These are phyloP conservation scores for Xylaria bambusicola DNA, from an alignment of 495 filamentous ascomycete species.

Conservation along the genomic window DNA sequence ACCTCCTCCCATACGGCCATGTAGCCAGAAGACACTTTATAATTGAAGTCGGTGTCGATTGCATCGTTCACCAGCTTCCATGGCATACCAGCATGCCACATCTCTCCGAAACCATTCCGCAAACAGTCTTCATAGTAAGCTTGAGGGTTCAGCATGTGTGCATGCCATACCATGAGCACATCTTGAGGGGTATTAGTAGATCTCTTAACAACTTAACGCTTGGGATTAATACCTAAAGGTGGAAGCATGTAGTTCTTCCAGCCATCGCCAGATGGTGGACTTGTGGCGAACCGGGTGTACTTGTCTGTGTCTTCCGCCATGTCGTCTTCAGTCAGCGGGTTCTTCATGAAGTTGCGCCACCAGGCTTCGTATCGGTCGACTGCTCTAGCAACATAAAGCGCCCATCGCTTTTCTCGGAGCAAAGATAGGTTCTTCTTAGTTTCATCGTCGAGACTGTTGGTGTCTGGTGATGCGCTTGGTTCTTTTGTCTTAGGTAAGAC, in stretches of 20 bases:
- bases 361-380: constrained; percentile 73
- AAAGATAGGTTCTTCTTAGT: constrained; percentile 41
- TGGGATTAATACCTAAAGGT: constrained; percentile 37
- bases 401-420: constrained; percentile 80
- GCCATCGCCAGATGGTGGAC: background rate
- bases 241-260: constrained; percentile 40
- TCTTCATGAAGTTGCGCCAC: constrained; percentile 54
- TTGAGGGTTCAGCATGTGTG: constrained; percentile 81
- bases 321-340: constrained; percentile 35
- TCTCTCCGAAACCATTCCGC: constrained; percentile 54
- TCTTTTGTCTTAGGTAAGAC: constrained; percentile 32
- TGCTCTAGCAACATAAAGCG: constrained; percentile 70
- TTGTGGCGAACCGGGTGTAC: constrained; percentile 28
- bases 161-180: constrained; percentile 89
- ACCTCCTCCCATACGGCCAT: constrained; percentile 47
- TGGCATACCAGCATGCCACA: constrained; percentile 71
- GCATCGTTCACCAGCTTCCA: constrained; percentile 64
- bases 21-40: constrained; percentile 52
- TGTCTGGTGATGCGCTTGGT: constrained; percentile 21
- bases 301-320: constrained; percentile 23
- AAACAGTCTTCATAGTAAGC: constrained; percentile 78
- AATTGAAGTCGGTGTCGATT: constrained; percentile 70
- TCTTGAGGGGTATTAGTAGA: constrained; percentile 48
- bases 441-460: constrained; percentile 22
- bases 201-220: background rate